A percentile compares a stretch with the other conserved stretches of the same genome.
phyloP scores from a whole-genome alignment of 1,139 yeast genomes.

The Kodamaea arcana region DNA sequence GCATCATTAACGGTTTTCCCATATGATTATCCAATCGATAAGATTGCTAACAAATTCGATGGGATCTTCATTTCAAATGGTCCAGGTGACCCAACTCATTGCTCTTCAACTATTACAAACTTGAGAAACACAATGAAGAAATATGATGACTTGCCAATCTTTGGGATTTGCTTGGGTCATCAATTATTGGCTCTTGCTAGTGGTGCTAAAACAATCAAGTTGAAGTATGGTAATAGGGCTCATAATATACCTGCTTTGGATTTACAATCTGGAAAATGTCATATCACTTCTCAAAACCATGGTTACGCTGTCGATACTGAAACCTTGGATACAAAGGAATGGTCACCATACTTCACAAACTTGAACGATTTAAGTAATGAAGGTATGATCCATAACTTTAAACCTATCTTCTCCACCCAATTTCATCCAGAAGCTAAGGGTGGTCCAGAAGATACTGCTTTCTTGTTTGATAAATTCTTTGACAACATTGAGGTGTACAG shows the following conservation, averaged over 20 bases:
- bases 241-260: slow-evolving; percentile 97
- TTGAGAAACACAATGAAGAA: slow-evolving; percentile 66
- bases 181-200: slow-evolving; percentile 91
- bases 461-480: slow-evolving; percentile 86
- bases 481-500: slow-evolving; percentile 62
- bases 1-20: slow-evolving; percentile 96
- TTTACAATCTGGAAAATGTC: slow-evolving; percentile 84
- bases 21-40: slow-evolving; percentile 87
- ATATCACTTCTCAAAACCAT: slow-evolving; percentile 96
- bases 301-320: slow-evolving; percentile 92
- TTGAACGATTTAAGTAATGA: slow-evolving; percentile 94
- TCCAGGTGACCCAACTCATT: slow-evolving; percentile 98
- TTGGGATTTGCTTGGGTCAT: slow-evolving; percentile 96
- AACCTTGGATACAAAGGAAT: slow-evolving; percentile 64
- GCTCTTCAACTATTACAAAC: slow-evolving; percentile 73
- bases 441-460: slow-evolving; percentile 91
- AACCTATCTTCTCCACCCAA: slow-evolving; percentile 92
- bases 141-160: slow-evolving; percentile 73
- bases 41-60: slow-evolving; percentile 87
- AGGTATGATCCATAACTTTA: slow-evolving; percentile 85
- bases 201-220: slow-evolving; percentile 87
- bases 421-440: slow-evolving; percentile 99
- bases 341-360: slow-evolving; percentile 84
- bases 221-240: slow-evolving; percentile 97
- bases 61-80: slow-evolving; percentile 95